Base-by-base conservation (phyloP, 306 rosid genomes). In the Gastrolobium villosum region DNA sequence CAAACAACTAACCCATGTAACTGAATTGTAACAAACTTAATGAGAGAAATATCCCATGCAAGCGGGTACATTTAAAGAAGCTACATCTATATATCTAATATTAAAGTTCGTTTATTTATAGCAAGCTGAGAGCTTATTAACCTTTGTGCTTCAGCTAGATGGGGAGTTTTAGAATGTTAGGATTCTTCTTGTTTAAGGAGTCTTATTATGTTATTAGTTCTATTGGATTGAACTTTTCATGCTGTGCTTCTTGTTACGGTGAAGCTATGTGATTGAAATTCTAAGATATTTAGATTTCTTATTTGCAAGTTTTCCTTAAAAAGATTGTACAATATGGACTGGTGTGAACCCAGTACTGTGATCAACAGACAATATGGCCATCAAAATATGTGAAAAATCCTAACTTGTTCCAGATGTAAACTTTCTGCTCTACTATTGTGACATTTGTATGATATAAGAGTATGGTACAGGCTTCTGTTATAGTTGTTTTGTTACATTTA, bases 401-500 rank as follows among this genome's bases (percentile, higher is more conserved):
- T 28, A 10, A 45, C 56, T 14, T 26, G 5, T 13, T 31, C 7
- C 6, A n/a, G 14, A 20, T 46, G 13, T 31, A 6, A 67, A 13
- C 43, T 5, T 46, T 68, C 43, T 41, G 45, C 5, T 46, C 41
- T 9, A 5, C 3, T 49, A 15, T 20, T 6, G 44, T 14, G 74
- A 13, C 31, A 36, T 62, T 62, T 62, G 8, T 62, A 46, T 62
- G 20, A 62, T 36, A 14, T 2, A 2, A 44, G 49, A 0, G 13
- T 62, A 36, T 37, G 26, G 46, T 36, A 70, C 49, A 14, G 32
- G 45, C 60, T n/a, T 32, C n/a, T 41, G 30, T 53, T 13, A 9
- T 28, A 72, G 13, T n/a, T 13, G n/a, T 50, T 35, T 7, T 52
- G 60, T 70, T 70, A 70, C 48, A 67, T 32, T 73, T 74, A 7